Evolutionary conservation across 2,329 filamentous ascomycete genomes (phyloP).

Genomic region (Ceratocystis cacaofunesta): DNA sequence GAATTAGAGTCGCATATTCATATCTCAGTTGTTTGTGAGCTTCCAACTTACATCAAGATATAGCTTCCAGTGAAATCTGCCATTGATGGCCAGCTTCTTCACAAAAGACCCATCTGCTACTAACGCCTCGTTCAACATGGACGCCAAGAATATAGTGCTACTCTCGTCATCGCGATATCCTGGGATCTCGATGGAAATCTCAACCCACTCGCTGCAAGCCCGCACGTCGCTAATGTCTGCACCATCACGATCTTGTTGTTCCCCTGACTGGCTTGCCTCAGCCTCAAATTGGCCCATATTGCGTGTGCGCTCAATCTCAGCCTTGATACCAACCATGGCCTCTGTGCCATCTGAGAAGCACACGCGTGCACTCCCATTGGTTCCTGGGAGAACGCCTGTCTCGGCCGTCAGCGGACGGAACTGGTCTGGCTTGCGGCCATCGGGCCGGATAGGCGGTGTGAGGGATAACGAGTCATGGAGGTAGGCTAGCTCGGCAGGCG

Average conservation of each 20-base stretch:
- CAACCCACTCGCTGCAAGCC: conserved; percentile 59
- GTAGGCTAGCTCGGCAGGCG: conserved; percentile 91
- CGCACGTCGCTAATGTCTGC: conserved; percentile 24
- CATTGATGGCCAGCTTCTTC: conserved; percentile 70
- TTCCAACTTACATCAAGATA: conserved; percentile 73
- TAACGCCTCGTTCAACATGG: conserved; percentile 80
- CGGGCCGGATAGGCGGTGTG: conserved; percentile 71
- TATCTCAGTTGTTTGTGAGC: neutral
- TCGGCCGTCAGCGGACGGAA: conserved; percentile 87
- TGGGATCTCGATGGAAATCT: conserved; percentile 82
- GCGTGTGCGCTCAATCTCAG: conserved; percentile 68
- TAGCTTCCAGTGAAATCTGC: conserved; percentile 87
- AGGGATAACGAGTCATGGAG: conserved; percentile 76
- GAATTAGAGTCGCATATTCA: conserved; percentile 14
- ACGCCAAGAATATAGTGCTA: conserved; percentile 68
- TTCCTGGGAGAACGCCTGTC: conserved; percentile 72
- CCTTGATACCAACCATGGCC: conserved; percentile 89
- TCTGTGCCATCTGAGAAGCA: conserved; percentile 93
- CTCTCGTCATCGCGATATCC: conserved; percentile 84
- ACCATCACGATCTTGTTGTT: conserved; percentile 26
- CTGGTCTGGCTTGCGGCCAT: conserved; percentile 66
- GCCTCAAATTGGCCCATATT: conserved; percentile 20
- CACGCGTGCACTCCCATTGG: conserved; percentile 84
- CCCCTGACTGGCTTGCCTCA: conserved; percentile 20
- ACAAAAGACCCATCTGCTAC: conserved; percentile 55